Evolutionary conservation across 2,329 filamentous ascomycete genomes (phyloP), one percentile per base, ranked within the genome.

Genomic region (Colletotrichum scovillei): DNA sequence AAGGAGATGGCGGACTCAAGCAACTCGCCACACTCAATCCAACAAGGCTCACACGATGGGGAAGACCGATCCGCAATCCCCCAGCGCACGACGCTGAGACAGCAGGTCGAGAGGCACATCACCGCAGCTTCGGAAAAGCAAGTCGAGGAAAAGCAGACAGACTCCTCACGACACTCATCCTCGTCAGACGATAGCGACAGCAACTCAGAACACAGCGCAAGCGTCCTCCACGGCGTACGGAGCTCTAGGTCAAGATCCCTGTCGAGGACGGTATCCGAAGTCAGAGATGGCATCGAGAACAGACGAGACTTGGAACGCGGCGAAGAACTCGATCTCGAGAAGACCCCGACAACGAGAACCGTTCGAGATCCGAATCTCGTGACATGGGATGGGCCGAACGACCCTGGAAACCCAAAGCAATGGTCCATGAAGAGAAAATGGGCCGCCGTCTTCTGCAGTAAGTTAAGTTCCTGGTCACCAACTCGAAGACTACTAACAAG

Each of bases 401-500:
- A 88, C 76, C 82, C 82, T 1, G 79, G 82, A 49, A 88, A 88
- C 75, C 87, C 87, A 9, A 85, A 85, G 79, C 90, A 91, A 79
- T 93, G 91, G 90, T 73, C 84, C 0, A 81, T 81, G 35, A 81
- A 79, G 38, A 87, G 85, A 78, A 92, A 91, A 79, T 92, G 90
- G 91, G 81, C 82, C 1, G 86, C 86, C 24, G 87, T 88, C 2
- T 81, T 89, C 52, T 78, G 78, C 56, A 75, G 78, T 78, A 74
- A n/a, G 78, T 74, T n/a, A 28, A 12, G 14, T 16, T 2, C 19
- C 7, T 19, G n/a, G 22, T 14, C 38, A 16, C 12, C 16, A 57
- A 19, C 9, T 6, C 4, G 24, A 32, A 28, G n/a, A 7, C 14
- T 69, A 69, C 28, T 62, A 38, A 73, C 56, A 12, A 28, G 28